Base-by-base conservation (phyloP, 768 basidiomycete genomes). In the Fomitopsis serialis region DNA sequence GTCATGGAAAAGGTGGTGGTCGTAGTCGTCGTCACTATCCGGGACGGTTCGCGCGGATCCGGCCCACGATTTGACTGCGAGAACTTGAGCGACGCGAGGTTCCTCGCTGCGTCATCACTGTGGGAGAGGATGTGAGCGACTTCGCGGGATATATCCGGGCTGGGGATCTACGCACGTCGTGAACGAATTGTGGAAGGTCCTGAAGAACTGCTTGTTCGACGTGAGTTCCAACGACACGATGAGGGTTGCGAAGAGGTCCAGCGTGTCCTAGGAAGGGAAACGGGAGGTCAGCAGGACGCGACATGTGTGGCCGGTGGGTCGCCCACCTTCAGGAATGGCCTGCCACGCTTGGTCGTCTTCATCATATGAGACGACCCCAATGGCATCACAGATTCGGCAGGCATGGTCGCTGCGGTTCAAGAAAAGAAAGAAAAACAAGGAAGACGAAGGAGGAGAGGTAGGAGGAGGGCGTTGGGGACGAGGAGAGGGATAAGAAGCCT, bases 1-100 rank as follows among this genome's bases (percentile, higher is more conserved):
- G 93, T 92, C 97, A 99, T 98, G 57, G 93, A 93, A 75, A 99
- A 99, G 32, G 97, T 99, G 42, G 97, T 99, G 5, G 97, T 98
- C 6, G 97, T 99, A 0, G 97, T 99, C 0, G 97, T 99, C 64
- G 97, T 99, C 67, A 99, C 89, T 71, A 99, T 92, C 66, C 97
- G 88, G 70, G 91, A 85, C 63, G 94, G 93, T 72, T 99, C 97
- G 74, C 92, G 88, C 61, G 97, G 96, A 79, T 99, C 97, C 66
- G 95, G 90, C 62, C 93, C 89, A 67, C 97, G 92, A 75, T 94
- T 96, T 51, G 97, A 98, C 75, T 99, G 97, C 27, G 97, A 96
- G 70, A 99, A 99, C 70, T 98, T 98, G 66, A 99, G 84, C 2
- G 91, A 91, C 34, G 93, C 88, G 29, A 99, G 74, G 69, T 98